phyloP scores from a whole-genome alignment of 352 stramenopile genomes.

The Phytophthora cajani region DNA sequence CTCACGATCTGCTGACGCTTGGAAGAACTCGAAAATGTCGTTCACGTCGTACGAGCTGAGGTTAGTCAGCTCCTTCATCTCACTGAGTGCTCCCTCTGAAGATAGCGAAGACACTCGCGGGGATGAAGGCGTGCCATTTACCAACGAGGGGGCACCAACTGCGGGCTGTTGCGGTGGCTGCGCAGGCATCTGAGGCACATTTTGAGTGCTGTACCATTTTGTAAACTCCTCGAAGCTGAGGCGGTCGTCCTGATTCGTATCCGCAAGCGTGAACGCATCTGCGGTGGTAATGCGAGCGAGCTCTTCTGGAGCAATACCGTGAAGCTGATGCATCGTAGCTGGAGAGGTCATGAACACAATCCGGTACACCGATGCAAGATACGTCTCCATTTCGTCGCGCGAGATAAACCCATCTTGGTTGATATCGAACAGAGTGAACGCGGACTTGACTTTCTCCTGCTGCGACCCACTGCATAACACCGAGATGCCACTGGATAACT shows the following conservation, averaged over 20 bases:
- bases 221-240: constrained; percentile 88
- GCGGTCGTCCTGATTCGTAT: constrained; percentile 70
- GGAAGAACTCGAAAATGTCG: constrained; percentile 90
- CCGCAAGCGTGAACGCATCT: constrained; percentile 69
- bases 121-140: constrained; percentile 15
- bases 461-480: constrained; percentile 82
- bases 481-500: constrained; percentile 84
- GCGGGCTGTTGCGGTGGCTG: constrained; percentile 21
- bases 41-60: constrained; percentile 84
- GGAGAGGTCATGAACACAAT: constrained; percentile 83
- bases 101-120: constrained; percentile 24
- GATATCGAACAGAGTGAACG: constrained; percentile 89
- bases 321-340: constrained; percentile 43
- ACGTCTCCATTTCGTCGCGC: constrained; percentile 86
- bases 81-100: constrained; percentile 59
- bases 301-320: constrained; percentile 67
- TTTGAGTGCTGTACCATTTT: constrained; percentile 76
- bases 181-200: constrained; percentile 8
- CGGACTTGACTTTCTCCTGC: constrained; percentile 81
- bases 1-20: constrained; percentile 63
- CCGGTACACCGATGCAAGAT: constrained; percentile 83
- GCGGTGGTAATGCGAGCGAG: constrained; percentile 72
- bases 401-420: constrained; percentile 89
- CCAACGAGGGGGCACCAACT: background rate
- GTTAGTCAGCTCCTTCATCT: constrained; percentile 86